Percentiles rank a stretch among this genome's conserved stretches.
Evolutionary conservation across 2,329 filamentous ascomycete species (phyloP).

Genomic region (Torrubiella hemipterigena): DNA sequence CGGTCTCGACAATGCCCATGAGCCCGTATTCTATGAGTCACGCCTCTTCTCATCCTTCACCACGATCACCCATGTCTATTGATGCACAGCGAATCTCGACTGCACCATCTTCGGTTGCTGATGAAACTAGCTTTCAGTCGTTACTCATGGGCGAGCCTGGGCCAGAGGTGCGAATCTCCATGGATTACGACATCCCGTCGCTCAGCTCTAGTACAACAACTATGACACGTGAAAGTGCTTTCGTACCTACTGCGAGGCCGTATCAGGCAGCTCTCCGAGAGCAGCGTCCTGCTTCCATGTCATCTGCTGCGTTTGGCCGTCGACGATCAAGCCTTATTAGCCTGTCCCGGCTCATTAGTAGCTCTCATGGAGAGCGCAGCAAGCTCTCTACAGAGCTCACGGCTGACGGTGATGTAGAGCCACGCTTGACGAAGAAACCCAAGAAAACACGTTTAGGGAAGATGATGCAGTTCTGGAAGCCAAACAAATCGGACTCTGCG

Average conservation of each 20-base stretch:
- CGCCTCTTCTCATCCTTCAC: slow-evolving; percentile 57
- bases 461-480: slow-evolving; percentile 71
- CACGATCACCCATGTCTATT: slow-evolving; percentile 55
- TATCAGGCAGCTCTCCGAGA: slow-evolving; percentile 36
- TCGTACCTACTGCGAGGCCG: slow-evolving; percentile 31
- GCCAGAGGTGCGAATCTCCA: slow-evolving; percentile 58
- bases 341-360: slow-evolving; percentile 64
- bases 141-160: slow-evolving; percentile 62
- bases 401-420: slow-evolving; percentile 39
- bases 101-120: slow-evolving; percentile 60
- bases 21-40: slow-evolving; percentile 55
- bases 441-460: slow-evolving; percentile 60
- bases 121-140: slow-evolving; percentile 60
- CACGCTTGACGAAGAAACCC: slow-evolving; percentile 44
- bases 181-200: slow-evolving; percentile 60
- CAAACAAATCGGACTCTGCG: slow-evolving; percentile 30
- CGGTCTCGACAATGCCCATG: slow-evolving; percentile 33
- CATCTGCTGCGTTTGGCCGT: slow-evolving; percentile 49
- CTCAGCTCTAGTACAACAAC: slow-evolving; percentile 65
- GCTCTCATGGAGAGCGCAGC: slow-evolving; percentile 61
- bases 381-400: slow-evolving; percentile 61
- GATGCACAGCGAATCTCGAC: slow-evolving; percentile 65
- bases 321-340: slow-evolving; percentile 68
- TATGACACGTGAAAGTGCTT: slow-evolving; percentile 57
- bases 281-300: slow-evolving; percentile 51